phyloP scores from a whole-genome alignment of 2,329 filamentous ascomycete genomes.

The Aspergillaceae sp. region DNA sequence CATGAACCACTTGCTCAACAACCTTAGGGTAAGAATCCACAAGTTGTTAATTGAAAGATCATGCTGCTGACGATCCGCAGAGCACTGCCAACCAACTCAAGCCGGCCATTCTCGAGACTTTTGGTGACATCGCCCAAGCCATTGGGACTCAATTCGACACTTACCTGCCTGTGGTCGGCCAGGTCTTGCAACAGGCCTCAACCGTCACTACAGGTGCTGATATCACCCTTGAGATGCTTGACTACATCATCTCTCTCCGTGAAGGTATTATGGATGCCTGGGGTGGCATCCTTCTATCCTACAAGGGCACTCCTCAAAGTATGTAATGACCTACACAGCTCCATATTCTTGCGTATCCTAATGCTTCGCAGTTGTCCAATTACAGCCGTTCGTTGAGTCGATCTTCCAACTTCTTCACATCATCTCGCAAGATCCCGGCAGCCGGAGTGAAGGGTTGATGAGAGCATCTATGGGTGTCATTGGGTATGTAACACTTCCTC shows the following conservation, averaged over 20 bases:
- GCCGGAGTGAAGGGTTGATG: constrained; percentile 85
- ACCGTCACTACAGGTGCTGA: constrained; percentile 70
- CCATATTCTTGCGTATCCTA: constrained; percentile 3
- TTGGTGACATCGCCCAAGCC: constrained; percentile 92
- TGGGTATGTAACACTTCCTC: constrained; percentile 53
- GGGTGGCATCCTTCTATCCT: constrained; percentile 90
- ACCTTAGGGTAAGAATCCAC: constrained; percentile 56
- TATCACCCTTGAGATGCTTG: constrained; percentile 86
- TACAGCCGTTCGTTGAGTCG: constrained; percentile 69
- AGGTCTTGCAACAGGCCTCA: constrained; percentile 88
- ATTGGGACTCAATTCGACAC: constrained; percentile 88
- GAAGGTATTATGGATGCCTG: constrained; percentile 99
- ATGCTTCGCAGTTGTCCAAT: constrained; percentile 49
- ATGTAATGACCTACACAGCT: constrained; percentile 7
- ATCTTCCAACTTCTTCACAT: constrained; percentile 82
- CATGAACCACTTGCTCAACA: constrained; percentile 96
- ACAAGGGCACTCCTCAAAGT: constrained; percentile 58
- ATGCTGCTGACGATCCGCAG: constrained; percentile 39
- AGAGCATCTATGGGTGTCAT: constrained; percentile 95
- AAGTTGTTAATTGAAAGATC: constrained; percentile 6
- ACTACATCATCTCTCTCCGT: constrained; percentile 88
- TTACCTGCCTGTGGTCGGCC: constrained; percentile 84
- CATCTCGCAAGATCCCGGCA: constrained; percentile 75
- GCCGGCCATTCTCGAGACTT: constrained; percentile 94
- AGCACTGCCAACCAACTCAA: constrained; percentile 92